Conservation (phyloP, 331 rosid species). For the Arachis monticola region DNA sequence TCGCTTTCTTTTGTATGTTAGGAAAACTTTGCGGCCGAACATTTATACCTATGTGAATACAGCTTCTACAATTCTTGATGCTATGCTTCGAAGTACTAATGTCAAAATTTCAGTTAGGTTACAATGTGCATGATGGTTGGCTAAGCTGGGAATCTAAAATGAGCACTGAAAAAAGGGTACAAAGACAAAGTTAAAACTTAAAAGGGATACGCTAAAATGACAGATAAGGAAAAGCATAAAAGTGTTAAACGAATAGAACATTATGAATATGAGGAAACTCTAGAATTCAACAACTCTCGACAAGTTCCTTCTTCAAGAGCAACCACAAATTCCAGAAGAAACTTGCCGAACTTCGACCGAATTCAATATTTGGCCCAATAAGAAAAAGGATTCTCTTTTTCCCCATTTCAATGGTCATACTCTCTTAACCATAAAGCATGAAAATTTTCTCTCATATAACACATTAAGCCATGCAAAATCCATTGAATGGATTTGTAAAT, state of each 20-base stretch:
- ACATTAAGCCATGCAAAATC: not conserved
- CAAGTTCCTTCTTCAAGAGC: not conserved
- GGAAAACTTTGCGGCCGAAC: conserved; percentile 56
- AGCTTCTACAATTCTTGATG: conserved; percentile 35
- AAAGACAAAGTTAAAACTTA: not conserved
- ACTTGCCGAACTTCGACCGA: not conserved
- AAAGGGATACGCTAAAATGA: conserved; percentile 10
- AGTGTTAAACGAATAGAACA: not conserved
- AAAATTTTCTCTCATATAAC: not conserved
- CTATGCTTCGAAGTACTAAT: conserved; percentile 29
- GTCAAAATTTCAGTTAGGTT: conserved; percentile 20
- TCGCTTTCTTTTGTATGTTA: conserved; percentile 64
- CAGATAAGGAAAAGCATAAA: conserved; percentile 9
- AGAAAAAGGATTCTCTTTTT: not conserved
- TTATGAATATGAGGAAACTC: conserved; percentile 22
- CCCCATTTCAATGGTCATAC: conserved; percentile 15
- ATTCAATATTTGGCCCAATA: conserved; percentile 4
- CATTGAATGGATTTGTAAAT: not conserved
- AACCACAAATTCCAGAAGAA: conserved; percentile 27
- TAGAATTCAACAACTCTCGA: not conserved
- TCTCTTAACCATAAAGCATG: conserved; percentile 2
- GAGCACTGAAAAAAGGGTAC: not conserved
- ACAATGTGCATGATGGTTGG: not conserved
- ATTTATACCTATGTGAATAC: conserved; percentile 48
- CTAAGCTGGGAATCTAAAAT: conserved; percentile 1